These are phyloP conservation scores for Fusarium austroafricanum DNA, from an alignment of 2,329 filamentous ascomycete species.

Conservation along the genomic window DNA sequence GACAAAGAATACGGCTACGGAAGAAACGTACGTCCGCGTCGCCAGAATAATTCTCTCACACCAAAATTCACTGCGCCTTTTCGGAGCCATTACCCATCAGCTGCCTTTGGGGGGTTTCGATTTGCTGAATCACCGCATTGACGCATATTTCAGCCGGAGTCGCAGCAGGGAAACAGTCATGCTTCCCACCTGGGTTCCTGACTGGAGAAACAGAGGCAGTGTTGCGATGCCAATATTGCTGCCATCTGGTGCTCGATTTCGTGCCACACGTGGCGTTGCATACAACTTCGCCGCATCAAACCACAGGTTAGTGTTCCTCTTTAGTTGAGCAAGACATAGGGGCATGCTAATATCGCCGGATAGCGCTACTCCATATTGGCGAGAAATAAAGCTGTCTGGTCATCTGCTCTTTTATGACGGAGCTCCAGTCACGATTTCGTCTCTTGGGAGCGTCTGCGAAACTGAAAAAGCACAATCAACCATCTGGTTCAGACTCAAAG, in stretches of 20 bases:
- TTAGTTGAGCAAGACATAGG: background rate
- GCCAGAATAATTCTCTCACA: background rate
- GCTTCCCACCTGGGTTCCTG: background rate
- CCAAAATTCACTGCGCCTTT: background rate
- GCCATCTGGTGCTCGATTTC: background rate
- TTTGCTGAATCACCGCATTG: background rate
- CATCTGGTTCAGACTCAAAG: too few relatives aligned
- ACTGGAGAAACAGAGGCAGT: background rate
- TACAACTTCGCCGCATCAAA: background rate
- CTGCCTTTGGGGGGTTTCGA: background rate
- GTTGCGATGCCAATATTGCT: background rate
- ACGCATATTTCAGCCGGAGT: background rate
- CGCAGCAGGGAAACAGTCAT: background rate
- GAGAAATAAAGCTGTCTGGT: too few relatives aligned
- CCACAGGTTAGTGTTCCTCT: background rate
- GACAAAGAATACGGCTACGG: background rate
- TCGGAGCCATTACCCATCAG: background rate
- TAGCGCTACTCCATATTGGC: too few relatives aligned
- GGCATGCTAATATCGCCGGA: too few relatives aligned
- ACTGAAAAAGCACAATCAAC: too few relatives aligned
- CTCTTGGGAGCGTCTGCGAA: too few relatives aligned
- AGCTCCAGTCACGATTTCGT: too few relatives aligned
- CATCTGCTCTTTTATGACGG: too few relatives aligned
- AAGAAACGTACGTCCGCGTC: background rate
- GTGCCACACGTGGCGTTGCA: background rate